These are phyloP conservation scores for Plectosphaerella sp. DNA, from an alignment of 2,329 filamentous ascomycete species.

Conservation along the genomic window DNA sequence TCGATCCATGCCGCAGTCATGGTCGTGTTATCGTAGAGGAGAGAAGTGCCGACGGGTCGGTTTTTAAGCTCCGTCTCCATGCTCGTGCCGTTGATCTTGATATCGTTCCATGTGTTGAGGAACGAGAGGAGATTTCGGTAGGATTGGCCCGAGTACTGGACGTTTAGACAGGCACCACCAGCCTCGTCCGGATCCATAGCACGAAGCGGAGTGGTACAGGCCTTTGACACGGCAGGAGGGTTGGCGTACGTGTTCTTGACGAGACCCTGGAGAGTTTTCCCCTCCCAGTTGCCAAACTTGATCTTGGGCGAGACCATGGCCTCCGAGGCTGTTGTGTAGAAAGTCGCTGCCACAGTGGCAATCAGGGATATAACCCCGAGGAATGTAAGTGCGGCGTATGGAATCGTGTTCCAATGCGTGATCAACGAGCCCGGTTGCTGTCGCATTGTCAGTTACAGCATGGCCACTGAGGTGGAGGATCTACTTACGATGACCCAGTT, in stretches of 20 bases:
- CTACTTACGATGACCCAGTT: slow-evolving; percentile 57
- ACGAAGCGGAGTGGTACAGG: slow-evolving; percentile 60
- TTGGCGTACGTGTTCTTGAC: slow-evolving; percentile 64
- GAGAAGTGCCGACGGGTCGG: slow-evolving; percentile 57
- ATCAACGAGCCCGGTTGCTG: slow-evolving; percentile 66
- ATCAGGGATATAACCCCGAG: slow-evolving; percentile 61
- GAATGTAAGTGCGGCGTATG: slow-evolving; percentile 58
- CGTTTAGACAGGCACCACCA: slow-evolving; percentile 58
- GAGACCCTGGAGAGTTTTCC: slow-evolving; percentile 44
- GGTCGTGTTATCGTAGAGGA: slow-evolving; percentile 70
- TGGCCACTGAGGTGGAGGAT: not conserved
- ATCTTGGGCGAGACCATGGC: slow-evolving; percentile 72
- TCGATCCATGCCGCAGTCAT: slow-evolving; percentile 67
- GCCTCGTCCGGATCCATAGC: slow-evolving; percentile 31
- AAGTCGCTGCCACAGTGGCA: slow-evolving; percentile 60
- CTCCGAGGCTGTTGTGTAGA: slow-evolving; percentile 75
- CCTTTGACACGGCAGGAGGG: slow-evolving; percentile 42
- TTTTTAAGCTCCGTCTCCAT: slow-evolving; percentile 31
- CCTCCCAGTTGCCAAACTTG: slow-evolving; percentile 49
- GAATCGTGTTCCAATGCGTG: slow-evolving; percentile 62
- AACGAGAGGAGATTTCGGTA: slow-evolving; percentile 68
- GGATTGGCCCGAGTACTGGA: slow-evolving; percentile 65
- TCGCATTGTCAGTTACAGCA: not conserved
- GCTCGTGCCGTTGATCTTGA: slow-evolving; percentile 37
- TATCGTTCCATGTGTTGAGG: slow-evolving; percentile 48